Evolutionary conservation across 164 flowering plant species (phyloP), one percentile per base, ranked within the genome.

Genomic region (Cinnamomum chago): DNA sequence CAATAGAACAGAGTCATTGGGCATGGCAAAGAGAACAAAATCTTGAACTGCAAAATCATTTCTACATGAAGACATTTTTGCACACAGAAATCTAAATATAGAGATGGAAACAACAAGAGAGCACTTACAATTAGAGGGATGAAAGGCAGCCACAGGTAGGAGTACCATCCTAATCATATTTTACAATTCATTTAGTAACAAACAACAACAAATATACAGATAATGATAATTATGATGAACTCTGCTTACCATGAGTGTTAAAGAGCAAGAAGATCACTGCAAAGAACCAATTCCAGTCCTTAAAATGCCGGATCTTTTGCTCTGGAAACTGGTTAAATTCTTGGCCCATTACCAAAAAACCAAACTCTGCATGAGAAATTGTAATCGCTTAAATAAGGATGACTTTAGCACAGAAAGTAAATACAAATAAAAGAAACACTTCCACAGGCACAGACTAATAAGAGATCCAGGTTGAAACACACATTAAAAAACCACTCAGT

Each of bases 261-360:
- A 83, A 86, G 10, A 90, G 85, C 18, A 90, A 72, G 82, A 92
- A 90, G 4, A 90, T 12, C 64, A 92, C 90, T 0, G 92, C 90
- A 23, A 85, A 76, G 74, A 89, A 91, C 98, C 98, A 92, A 40
- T 91, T 75, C 97, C 92, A 91, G 4, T 83, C 75, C 79, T 83
- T 88, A n/a, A 84, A 68, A 58, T 84, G 83, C 7, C 82, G 83
- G 52, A 91, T 85, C 86, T 75, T 84, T 50, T 72, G 75, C 81
- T 84, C 83, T 1, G 89, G 82, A 71, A 89, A 91, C 64, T 70
- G 69, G 73, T 91, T 92, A 78, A 91, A 92, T 75, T 95, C 97
- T 74, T 87, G 92, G 40, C 97, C 97, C 73, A 86, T 78, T 17
- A 87, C 86, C 78, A 95, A 72, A 79, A 95, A 93, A 15, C 98